Conservation (phyloP, 2,329 filamentous ascomycete species). For the Hypomyces perniciosus region DNA sequence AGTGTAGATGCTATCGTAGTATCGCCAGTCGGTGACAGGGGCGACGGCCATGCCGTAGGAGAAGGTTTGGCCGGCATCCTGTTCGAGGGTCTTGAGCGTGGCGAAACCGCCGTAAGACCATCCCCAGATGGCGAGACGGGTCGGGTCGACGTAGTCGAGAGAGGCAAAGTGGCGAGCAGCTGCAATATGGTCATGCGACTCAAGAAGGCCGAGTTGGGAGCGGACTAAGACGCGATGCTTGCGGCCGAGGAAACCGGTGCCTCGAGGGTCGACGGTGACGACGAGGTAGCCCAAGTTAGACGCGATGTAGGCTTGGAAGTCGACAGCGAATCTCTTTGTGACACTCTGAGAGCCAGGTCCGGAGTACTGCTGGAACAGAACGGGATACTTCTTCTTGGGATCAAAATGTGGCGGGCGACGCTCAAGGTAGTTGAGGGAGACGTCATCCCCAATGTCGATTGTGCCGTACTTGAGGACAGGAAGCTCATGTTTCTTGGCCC, state of each 20-base stretch:
- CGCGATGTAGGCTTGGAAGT: conserved; percentile 88
- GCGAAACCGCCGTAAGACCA: conserved; percentile 98
- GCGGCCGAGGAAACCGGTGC: conserved; percentile 86
- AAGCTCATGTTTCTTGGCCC: conserved; percentile 70
- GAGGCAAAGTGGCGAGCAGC: conserved; percentile 77
- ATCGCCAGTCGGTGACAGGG: conserved; percentile 96
- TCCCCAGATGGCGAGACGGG: conserved; percentile 89
- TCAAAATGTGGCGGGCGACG: conserved; percentile 86
- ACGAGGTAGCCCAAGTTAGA: conserved; percentile 85
- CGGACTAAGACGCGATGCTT: conserved; percentile 75
- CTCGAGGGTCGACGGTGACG: conserved; percentile 87
- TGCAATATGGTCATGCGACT: conserved; percentile 86
- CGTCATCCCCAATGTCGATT: conserved; percentile 71
- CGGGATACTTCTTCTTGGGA: conserved; percentile 77
- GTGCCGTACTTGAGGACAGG: conserved; percentile 79
- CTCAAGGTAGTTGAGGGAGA: conserved; percentile 68
- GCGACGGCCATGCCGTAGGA: conserved; percentile 97
- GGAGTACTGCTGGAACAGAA: conserved; percentile 91
- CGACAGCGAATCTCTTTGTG: conserved; percentile 69
- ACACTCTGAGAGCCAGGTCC: conserved; percentile 92
- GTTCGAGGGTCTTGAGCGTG: conserved; percentile 89
- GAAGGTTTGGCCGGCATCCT: conserved; percentile 83
- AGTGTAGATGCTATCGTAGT: conserved; percentile 91
- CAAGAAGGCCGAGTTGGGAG: conserved; percentile 76
- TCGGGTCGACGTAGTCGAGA: conserved; percentile 76